Evolutionary conservation across 2,329 filamentous ascomycete species (phyloP).

Genomic region (Stromatinia cepivora): DNA sequence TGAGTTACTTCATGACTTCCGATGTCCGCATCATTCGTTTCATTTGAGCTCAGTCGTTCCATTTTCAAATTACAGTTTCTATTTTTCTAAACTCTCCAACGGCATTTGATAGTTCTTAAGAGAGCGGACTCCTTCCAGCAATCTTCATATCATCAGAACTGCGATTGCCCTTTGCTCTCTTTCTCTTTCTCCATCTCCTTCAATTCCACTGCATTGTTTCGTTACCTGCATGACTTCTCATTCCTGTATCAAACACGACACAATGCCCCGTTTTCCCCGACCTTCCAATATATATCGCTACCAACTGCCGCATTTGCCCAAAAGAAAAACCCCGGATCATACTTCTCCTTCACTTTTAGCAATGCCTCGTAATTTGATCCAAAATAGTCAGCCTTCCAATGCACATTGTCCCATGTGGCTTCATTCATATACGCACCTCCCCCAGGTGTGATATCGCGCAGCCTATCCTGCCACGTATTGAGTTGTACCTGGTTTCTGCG

Average conservation of each 20-base stretch:
- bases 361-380: neutral
- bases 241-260: neutral
- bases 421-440: conserved; percentile 4
- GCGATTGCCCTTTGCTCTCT: no score
- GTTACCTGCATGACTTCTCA: no score
- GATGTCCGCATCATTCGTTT: no score
- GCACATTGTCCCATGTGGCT: neutral
- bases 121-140: no score
- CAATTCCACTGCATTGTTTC: no score
- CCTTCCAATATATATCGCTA: conserved; percentile 3
- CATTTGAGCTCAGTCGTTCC: no score
- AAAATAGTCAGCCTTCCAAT: neutral
- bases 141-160: no score
- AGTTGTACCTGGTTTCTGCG: neutral
- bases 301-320: neutral
- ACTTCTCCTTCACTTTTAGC: neutral
- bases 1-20: no score
- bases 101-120: no score
- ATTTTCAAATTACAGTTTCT: no score
- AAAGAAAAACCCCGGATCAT: neutral
- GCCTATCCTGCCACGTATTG: neutral
- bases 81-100: no score
- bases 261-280: neutral
- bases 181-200: no score
- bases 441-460: neutral